A percentile compares a stretch with the other conserved stretches of the same genome.
Evolutionary conservation across 345 rosid species (phyloP).

Genomic region (Firmiana major): DNA sequence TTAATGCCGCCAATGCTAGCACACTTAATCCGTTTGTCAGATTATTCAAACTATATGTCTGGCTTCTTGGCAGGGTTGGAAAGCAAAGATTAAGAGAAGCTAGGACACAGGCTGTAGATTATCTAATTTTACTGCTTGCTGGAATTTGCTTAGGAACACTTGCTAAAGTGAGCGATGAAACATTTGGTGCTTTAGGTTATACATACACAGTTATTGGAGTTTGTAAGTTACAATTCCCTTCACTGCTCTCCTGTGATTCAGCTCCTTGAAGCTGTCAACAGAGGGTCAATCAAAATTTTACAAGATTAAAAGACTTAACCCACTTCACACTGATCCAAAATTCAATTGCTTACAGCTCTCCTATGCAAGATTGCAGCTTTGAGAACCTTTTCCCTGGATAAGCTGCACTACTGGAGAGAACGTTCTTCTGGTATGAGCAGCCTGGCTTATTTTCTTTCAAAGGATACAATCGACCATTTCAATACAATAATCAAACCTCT

Average conservation of each 20-base stretch:
- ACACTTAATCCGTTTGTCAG: not conserved
- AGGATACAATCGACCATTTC: constrained; percentile 92
- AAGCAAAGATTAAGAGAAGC: constrained; percentile 95
- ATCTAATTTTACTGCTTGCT: constrained; percentile 75
- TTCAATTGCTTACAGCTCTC: constrained; percentile 58
- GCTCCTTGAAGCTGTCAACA: not conserved
- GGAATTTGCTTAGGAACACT: constrained; percentile 98
- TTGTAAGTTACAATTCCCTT: constrained; percentile 55
- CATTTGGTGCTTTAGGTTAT: constrained; percentile 86
- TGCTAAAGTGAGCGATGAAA: constrained; percentile 98
- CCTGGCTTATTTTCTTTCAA: constrained; percentile 83
- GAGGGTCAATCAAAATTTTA: not conserved
- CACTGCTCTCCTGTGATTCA: not conserved
- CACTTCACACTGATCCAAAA: not conserved
- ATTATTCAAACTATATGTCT: not conserved
- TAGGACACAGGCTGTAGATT: constrained; percentile 88
- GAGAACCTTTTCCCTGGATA: constrained; percentile 87
- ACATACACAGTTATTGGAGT: constrained; percentile 93
- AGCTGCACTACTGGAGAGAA: constrained; percentile 94
- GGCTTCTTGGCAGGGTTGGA: constrained; percentile 52
- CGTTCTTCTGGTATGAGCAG: constrained; percentile 96
- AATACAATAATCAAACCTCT: constrained; percentile 82
- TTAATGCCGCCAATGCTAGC: not conserved
- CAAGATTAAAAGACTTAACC: not conserved
- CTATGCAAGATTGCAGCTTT: constrained; percentile 89